Conservation (phyloP, 805 yeast species). For the Ogataea naganishii region DNA sequence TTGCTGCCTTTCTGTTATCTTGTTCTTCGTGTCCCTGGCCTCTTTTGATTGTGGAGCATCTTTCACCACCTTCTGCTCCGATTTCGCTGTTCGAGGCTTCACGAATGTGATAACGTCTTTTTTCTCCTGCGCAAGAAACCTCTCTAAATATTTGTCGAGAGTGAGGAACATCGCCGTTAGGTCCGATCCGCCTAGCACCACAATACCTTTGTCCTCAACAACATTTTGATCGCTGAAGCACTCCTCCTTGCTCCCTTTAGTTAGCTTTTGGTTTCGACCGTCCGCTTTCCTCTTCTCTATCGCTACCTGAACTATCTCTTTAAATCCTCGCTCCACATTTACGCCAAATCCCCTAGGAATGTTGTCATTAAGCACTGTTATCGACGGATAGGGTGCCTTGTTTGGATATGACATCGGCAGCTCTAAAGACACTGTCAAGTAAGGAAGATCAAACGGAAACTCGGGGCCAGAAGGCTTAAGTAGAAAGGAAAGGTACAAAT, state of each 20-base stretch:
- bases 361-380: conserved; percentile 54
- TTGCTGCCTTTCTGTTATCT: conserved; percentile 2
- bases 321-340: conserved; percentile 61
- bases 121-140: conserved; percentile 49
- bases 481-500: conserved; percentile 33
- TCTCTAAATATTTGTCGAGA: conserved; percentile 51
- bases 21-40: conserved; percentile 3
- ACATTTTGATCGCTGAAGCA: conserved; percentile 5
- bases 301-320: conserved; percentile 33
- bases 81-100: conserved; percentile 10
- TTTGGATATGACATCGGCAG: conserved; percentile 51
- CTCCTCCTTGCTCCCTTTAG: conserved; percentile 3
- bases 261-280: conserved; percentile 5
- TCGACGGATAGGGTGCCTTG: conserved; percentile 32
- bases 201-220: conserved; percentile 15
- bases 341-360: conserved; percentile 62
- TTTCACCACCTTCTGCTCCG: conserved; percentile 1
- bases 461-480: conserved; percentile 61
- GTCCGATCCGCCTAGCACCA: conserved; percentile 37
- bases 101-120: conserved; percentile 56
- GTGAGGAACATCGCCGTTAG: conserved; percentile 46
- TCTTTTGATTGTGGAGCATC: conserved; percentile 1
- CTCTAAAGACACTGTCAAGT: conserved; percentile 41
- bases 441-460: conserved; percentile 55
- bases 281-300: conserved; percentile 20